Conservation (phyloP, 2,329 filamentous ascomycete genomes). For the Nakataea oryzae region DNA sequence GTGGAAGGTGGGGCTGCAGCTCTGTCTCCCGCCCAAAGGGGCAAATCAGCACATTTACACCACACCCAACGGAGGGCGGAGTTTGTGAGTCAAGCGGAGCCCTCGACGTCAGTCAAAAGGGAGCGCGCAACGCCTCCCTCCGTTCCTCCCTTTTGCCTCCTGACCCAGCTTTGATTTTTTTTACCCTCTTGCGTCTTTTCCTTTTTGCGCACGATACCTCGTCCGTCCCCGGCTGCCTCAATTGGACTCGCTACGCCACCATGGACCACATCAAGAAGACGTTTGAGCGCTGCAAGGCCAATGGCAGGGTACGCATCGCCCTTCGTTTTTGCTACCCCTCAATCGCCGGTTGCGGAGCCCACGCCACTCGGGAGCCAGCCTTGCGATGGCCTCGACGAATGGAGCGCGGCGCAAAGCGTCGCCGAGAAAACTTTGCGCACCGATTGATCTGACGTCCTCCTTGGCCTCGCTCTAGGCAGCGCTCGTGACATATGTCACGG, state of each 20-base stretch:
- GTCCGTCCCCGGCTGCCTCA: neutral
- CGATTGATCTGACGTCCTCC: conserved; percentile 6
- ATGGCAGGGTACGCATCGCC: conserved; percentile 39
- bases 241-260: conserved; percentile 11
- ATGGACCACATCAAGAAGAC: conserved; percentile 51
- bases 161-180: neutral
- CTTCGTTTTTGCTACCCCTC: neutral
- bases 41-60: neutral
- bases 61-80: too few relatives aligned
- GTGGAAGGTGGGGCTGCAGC: neutral
- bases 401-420: neutral
- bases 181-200: neutral
- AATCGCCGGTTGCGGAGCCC: neutral
- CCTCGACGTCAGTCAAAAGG: neutral
- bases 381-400: neutral
- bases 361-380: neutral
- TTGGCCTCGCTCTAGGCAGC: conserved; percentile 47
- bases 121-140: neutral
- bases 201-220: neutral
- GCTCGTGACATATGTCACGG: conserved; percentile 92
- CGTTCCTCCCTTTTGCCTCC: neutral
- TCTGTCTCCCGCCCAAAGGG: neutral
- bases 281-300: conserved; percentile 49
- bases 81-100: neutral
- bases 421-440: conserved; percentile 18